phyloP scores from a whole-genome alignment of 2,329 filamentous ascomycete genomes.

The Colletotrichum costaricense region DNA sequence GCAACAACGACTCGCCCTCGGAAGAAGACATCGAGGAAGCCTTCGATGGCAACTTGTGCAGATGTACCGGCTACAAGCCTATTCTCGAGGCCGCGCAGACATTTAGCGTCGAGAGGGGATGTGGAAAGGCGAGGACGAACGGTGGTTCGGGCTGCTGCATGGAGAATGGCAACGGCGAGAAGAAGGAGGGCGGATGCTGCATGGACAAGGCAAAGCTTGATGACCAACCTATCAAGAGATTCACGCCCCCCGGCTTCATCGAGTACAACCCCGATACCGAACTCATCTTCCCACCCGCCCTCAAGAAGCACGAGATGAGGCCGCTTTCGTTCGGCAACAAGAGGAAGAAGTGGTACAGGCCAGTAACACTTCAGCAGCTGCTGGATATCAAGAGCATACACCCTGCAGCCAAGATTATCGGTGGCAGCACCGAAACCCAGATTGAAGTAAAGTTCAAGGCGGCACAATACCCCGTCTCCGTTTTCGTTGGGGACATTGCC shows the following conservation, averaged over 20 bases:
- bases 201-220: constrained; percentile 67
- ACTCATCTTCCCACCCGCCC: constrained; percentile 89
- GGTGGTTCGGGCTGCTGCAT: constrained; percentile 76
- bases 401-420: constrained; percentile 92
- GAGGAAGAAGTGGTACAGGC: constrained; percentile 92
- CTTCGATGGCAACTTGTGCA: constrained; percentile 95
- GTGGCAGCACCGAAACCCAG: constrained; percentile 95
- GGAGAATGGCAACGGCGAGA: constrained; percentile 64
- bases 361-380: constrained; percentile 86
- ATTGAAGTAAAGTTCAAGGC: constrained; percentile 99
- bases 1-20: constrained; percentile 83
- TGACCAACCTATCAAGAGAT: constrained; percentile 70
- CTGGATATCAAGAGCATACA: constrained; percentile 90
- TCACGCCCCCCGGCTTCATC: constrained; percentile 91
- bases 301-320: constrained; percentile 85
- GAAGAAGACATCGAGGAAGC: constrained; percentile 93
- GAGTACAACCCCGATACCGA: constrained; percentile 94
- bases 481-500: constrained; percentile 92
- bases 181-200: constrained; percentile 70
- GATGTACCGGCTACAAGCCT: constrained; percentile 94
- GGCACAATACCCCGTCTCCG: constrained; percentile 87
- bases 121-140: constrained; percentile 61
- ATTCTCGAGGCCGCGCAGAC: constrained; percentile 95
- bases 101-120: constrained; percentile 71
- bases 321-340: constrained; percentile 94